Conservation (phyloP, 352 stramenopile genomes). For the Globisporangium splendens region DNA sequence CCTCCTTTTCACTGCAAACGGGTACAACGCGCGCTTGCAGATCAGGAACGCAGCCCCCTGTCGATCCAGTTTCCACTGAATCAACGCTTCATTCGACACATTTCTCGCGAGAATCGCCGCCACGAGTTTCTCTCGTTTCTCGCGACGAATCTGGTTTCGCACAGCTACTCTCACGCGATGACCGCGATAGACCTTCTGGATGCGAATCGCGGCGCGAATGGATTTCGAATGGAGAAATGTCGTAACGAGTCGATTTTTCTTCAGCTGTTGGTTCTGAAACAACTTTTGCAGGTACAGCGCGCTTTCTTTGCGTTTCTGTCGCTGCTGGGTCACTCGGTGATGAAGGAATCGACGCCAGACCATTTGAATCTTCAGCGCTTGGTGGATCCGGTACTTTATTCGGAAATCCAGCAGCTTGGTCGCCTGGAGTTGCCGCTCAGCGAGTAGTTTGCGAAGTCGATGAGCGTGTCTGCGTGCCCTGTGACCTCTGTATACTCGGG, state of each 20-base stretch:
- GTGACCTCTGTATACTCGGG: slow-evolving; percentile 42
- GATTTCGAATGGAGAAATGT: slow-evolving; percentile 27
- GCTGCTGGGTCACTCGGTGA: slow-evolving; percentile 14
- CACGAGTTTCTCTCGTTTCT: slow-evolving; percentile 26
- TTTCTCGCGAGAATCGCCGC: slow-evolving; percentile 33
- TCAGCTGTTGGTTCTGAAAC: slow-evolving; percentile 33
- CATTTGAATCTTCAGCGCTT: slow-evolving; percentile 49
- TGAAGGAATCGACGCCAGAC: slow-evolving; percentile 38
- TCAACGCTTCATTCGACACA: slow-evolving; percentile 30
- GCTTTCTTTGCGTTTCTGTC: slow-evolving; percentile 23
- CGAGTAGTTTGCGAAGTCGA: slow-evolving; percentile 23
- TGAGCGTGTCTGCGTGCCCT: slow-evolving; percentile 22
- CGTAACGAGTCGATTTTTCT: slow-evolving; percentile 34
- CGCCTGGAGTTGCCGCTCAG: slow-evolving; percentile 22
- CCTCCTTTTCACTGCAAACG: slow-evolving; percentile 30
- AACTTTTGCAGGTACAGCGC: slow-evolving; percentile 28
- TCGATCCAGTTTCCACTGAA: slow-evolving; percentile 42
- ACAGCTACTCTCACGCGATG: slow-evolving; percentile 21
- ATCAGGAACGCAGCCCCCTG: slow-evolving; percentile 50
- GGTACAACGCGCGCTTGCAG: slow-evolving; percentile 32
- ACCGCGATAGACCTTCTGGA: slow-evolving; percentile 43
- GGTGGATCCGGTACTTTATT: slow-evolving; percentile 37
- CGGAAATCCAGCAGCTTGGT: slow-evolving; percentile 32
- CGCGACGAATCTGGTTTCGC: slow-evolving; percentile 4
- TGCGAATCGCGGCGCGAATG: slow-evolving; percentile 30